Evolutionary conservation across 495 filamentous ascomycete genomes (phyloP), one percentile per base, ranked within the genome.

Genomic region (Collariella sp.): DNA sequence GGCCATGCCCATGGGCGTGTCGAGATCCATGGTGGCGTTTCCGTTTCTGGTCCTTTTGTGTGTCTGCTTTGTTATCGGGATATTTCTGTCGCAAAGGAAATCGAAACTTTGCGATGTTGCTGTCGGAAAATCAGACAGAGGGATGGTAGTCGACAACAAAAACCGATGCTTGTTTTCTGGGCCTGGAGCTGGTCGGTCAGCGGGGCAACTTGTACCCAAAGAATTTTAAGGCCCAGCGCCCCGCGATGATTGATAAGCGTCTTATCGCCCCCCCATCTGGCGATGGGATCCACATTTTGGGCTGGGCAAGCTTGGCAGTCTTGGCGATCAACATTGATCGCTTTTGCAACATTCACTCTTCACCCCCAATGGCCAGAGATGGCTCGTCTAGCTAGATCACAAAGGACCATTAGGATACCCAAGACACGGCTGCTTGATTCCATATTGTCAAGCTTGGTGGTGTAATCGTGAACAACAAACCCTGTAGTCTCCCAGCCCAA

Each of bases 11-110:
- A 86, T 74, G 29, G 80, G 76, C 11, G 69, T 71, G 75, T 88
- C 85, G 55, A 88, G 59, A 70, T 88, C 84, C 85, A 89, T 88
- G 67, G 22, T 56, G 26, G 5, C 23, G 36, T 29, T 5, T 38
- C 9, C 7, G 15, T 22, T 50, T 50, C 12, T 20, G 11, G n/a
- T 44, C 31, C 19, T 29, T 33, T 24, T 13, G 29, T 40, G 24
- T n/a, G n/a, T n/a, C n/a, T n/a, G n/a, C n/a, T n/a, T n/a, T n/a
- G n/a, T n/a, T n/a, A n/a, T n/a, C n/a, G n/a, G n/a, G n/a, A n/a
- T n/a, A n/a, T 31, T 31, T 31, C 26, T 31, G 5, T 31, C 26
- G 9, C 4, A 31, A 31, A 31, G 9, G 9, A 31, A 31, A 31
- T 2, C n/a, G 4, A 3, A 10, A 19, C 7, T 24, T 44, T 16